Evolutionary conservation across 2,329 filamentous ascomycete species (phyloP).

Genomic region (Pseudogymnoascus verrucosus): DNA sequence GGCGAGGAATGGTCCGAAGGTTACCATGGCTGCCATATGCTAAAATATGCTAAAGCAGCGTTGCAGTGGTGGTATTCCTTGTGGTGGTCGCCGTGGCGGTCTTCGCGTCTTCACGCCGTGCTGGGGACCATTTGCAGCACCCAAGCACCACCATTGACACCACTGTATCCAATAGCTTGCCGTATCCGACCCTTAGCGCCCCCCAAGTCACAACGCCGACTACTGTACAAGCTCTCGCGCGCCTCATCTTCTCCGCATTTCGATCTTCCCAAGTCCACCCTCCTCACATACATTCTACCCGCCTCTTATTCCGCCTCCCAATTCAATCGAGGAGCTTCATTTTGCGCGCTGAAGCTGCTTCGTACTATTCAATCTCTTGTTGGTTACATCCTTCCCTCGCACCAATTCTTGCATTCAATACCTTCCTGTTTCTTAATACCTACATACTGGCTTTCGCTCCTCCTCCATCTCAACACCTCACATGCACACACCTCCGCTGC

Average conservation of each 20-base stretch:
- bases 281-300: neutral
- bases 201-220: neutral
- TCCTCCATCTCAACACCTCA: conserved; percentile 8
- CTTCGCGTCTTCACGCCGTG: neutral
- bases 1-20: neutral
- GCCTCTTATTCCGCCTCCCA: conserved; percentile 4
- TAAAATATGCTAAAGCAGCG: neutral
- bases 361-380: conserved; percentile 7
- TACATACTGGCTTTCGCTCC: conserved; percentile 4
- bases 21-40: neutral
- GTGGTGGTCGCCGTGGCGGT: neutral
- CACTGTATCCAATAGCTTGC: neutral
- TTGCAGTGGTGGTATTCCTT: neutral
- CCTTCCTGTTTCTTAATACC: conserved; percentile 4
- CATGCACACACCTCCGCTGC: conserved; percentile 7
- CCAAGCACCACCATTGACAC: neutral
- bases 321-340: neutral
- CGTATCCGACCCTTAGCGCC: neutral
- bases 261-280: neutral
- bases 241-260: conserved; percentile 10
- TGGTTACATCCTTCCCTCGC: conserved; percentile 10
- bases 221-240: conserved; percentile 4
- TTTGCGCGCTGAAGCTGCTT: conserved; percentile 2
- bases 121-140: neutral
- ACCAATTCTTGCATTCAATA: conserved; percentile 9